Conservation (phyloP, 2,329 filamentous ascomycete genomes). For the Pseudocercospora pini-densiflorae region DNA sequence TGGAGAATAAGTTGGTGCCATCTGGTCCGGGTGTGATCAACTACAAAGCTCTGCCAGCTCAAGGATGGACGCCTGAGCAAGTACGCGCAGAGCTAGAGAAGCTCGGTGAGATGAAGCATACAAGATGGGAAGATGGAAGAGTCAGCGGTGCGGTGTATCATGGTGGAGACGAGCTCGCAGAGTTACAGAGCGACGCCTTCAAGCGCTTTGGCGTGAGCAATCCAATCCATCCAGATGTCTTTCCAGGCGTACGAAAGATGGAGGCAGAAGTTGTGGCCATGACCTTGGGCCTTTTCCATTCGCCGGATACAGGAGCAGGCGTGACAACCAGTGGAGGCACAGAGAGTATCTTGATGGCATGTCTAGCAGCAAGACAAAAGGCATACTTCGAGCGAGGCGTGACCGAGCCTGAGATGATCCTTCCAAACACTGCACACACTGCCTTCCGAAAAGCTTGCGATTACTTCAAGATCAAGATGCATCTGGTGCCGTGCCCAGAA, state of each 20-base stretch:
- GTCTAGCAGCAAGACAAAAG: conserved; percentile 86
- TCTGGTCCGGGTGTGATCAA: conserved; percentile 71
- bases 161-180: conserved; percentile 79
- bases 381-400: conserved; percentile 83
- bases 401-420: conserved; percentile 95
- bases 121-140: conserved; percentile 92
- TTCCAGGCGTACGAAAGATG: conserved; percentile 98
- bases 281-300: conserved; percentile 80
- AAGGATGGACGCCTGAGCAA: conserved; percentile 80
- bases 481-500: conserved; percentile 84
- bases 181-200: conserved; percentile 90
- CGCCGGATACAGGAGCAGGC: conserved; percentile 80
- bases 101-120: conserved; percentile 87
- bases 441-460: conserved; percentile 94
- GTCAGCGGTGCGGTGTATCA: conserved; percentile 97
- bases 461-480: conserved; percentile 96
- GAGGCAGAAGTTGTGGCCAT: conserved; percentile 97
- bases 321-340: conserved; percentile 92
- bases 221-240: conserved; percentile 97
- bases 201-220: conserved; percentile 94
- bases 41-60: conserved; percentile 76
- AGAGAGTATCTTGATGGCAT: conserved; percentile 96
- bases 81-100: conserved; percentile 79
- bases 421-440: conserved; percentile 92
- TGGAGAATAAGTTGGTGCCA: conserved; percentile 83